phyloP scores from a whole-genome alignment of 2,329 filamentous ascomycete genomes.

The Thelonectria discophora region DNA sequence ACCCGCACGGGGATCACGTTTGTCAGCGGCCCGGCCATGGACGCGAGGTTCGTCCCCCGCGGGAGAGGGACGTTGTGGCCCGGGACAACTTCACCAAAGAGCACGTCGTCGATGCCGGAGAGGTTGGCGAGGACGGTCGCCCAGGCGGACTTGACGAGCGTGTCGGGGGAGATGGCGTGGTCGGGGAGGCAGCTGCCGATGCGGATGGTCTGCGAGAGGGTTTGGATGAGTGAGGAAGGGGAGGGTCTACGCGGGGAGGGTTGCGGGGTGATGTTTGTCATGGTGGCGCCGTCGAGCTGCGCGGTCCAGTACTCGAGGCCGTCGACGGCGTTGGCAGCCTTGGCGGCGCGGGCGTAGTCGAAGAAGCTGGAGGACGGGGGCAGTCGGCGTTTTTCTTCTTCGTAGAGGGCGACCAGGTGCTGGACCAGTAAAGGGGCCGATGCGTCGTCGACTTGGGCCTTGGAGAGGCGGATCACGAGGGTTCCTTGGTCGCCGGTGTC shows the following conservation, averaged over 20 bases:
- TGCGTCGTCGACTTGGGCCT: constrained; percentile 59
- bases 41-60: constrained; percentile 64
- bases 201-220: constrained; percentile 51
- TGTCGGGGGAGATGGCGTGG: constrained; percentile 59
- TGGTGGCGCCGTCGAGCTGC: constrained; percentile 55
- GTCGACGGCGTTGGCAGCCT: constrained; percentile 48
- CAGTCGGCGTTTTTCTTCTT: constrained; percentile 42
- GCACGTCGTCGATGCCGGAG: constrained; percentile 58
- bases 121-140: constrained; percentile 62
- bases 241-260: constrained; percentile 51
- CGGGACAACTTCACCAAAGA: constrained; percentile 64
- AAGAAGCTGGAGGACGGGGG: constrained; percentile 55
- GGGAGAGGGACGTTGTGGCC: constrained; percentile 55
- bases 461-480: constrained; percentile 58
- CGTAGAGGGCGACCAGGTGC: constrained; percentile 59
- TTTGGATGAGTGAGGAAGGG: constrained; percentile 47
- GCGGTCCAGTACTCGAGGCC: constrained; percentile 57
- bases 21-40: constrained; percentile 57
- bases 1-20: constrained; percentile 61
- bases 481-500: constrained; percentile 58
- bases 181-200: constrained; percentile 53
- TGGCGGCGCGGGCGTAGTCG: constrained; percentile 56
- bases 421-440: constrained; percentile 57
- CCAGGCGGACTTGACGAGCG: constrained; percentile 67
- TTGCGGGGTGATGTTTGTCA: constrained; percentile 57